These are phyloP conservation scores for Pseudotsuga menziesii DNA, from an alignment of 75 land plant genomes.

Conservation along the genomic window DNA sequence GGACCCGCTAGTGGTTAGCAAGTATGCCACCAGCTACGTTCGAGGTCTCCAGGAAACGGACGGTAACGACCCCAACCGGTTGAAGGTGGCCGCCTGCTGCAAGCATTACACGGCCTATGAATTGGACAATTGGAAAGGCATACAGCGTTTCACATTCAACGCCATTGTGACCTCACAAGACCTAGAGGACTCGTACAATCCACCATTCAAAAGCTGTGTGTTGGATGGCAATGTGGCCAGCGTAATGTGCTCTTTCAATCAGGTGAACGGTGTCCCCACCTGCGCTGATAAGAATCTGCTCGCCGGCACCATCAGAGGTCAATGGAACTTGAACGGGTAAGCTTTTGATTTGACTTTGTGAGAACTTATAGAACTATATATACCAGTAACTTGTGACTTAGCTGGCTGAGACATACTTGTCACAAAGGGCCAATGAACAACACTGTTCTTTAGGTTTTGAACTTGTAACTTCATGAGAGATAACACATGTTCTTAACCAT, in stretches of 20 bases:
- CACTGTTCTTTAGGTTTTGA: no score
- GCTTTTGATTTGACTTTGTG: not conserved
- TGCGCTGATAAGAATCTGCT: slow-evolving; percentile 84
- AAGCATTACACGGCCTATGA: slow-evolving; percentile 91
- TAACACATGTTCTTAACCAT: no score
- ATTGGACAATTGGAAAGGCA: slow-evolving; percentile 73
- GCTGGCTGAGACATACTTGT: no score
- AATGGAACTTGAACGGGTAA: slow-evolving; percentile 86
- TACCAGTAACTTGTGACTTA: no score
- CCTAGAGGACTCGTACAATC: slow-evolving; percentile 77
- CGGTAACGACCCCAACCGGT: slow-evolving; percentile 20
- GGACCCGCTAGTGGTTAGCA: slow-evolving; percentile 57
- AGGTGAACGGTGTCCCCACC: slow-evolving; percentile 89
- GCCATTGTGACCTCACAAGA: slow-evolving; percentile 84
- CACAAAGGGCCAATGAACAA: no score
- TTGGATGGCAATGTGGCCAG: slow-evolving; percentile 77
- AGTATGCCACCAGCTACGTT: slow-evolving; percentile 63
- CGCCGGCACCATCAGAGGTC: slow-evolving; percentile 39
- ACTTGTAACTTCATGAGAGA: no score
- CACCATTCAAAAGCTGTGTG: slow-evolving; percentile 76
- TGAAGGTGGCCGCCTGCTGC: slow-evolving; percentile 88
- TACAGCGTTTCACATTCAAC: slow-evolving; percentile 69
- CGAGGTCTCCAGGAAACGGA: slow-evolving; percentile 57
- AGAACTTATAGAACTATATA: no score
- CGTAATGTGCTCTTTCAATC: slow-evolving; percentile 98